A percentile compares a stretch with the other conserved stretches of the same genome.
These are phyloP conservation scores for Periglandula ipomoeae DNA, from an alignment of 2,329 filamentous ascomycete species.

Conservation along the genomic window DNA sequence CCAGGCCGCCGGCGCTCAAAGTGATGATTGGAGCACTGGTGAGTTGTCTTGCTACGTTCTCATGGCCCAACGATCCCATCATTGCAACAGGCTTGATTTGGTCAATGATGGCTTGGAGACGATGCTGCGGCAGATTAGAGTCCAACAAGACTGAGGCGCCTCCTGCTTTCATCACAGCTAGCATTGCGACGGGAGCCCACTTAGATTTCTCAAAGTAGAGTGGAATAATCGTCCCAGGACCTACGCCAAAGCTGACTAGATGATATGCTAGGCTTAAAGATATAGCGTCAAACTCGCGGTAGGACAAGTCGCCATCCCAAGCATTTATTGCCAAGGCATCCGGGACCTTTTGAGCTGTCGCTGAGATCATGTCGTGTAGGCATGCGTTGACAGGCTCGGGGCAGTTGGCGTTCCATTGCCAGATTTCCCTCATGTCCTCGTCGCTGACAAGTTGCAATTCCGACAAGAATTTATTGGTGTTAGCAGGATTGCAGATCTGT, in stretches of 20 bases:
- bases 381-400: conserved; percentile 2
- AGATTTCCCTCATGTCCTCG: conserved; percentile 8
- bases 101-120: conserved; percentile 11
- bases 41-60: conserved; percentile 7
- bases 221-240: conserved; percentile 3
- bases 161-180: conserved; percentile 6
- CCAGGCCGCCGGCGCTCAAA: neutral
- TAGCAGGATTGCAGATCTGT: conserved; percentile 4
- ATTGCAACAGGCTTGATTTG: conserved; percentile 11
- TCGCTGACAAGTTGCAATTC: conserved; percentile 1
- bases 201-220: conserved; percentile 8
- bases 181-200: conserved; percentile 7
- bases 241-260: conserved; percentile 5
- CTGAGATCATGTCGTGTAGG: conserved; percentile 6
- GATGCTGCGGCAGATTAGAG: conserved; percentile 9
- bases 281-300: conserved; percentile 20
- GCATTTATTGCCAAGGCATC: conserved; percentile 7
- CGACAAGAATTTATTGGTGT: too few species aligned
- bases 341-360: neutral
- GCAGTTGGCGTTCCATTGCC: conserved; percentile 6
- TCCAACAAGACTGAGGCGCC: conserved; percentile 9
- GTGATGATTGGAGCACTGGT: neutral
- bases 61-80: conserved; percentile 11
- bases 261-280: conserved; percentile 6
- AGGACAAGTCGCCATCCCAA: conserved; percentile 31